Evolutionary conservation across 139 green algal species (phyloP), one percentile per base, ranked within the genome.

Genomic region (Chlorella sp.): DNA sequence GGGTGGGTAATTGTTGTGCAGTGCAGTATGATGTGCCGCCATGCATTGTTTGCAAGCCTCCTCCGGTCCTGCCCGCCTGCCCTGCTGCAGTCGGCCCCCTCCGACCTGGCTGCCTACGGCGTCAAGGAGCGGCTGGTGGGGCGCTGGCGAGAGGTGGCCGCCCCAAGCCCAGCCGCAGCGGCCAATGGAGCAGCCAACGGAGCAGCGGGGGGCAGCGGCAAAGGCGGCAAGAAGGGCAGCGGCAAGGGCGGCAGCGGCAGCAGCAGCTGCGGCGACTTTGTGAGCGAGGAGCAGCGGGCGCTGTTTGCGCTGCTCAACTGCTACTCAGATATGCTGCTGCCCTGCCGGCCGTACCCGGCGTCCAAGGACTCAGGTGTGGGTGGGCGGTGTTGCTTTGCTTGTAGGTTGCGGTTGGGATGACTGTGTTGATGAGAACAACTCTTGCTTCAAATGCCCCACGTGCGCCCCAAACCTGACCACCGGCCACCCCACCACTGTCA

Each of bases 241-340:
- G 23, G 47, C n/a, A 32, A 56, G 57, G 15, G 36, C 56, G 5
- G 71, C 28, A 21, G 44, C 38, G 30, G 36, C 26, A 1, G 28
- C 26, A 1, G 28, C 65, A 38, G 36, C n/a, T 23, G 65, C 0
- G 70, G 75, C 4, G 82, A 91, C 81, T 95, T 95, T 85, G 72
- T 60, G 9, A 70, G 18, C 55, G 28, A 25, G 21, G 67, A 83
- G 71, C 94, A 96, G 84, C 84, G 72, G 3, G 81, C 84, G 5
- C 71, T 95, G 5, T 96, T 96, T 72, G 74, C 84, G 6, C 70
- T 93, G 23, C 84, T 94, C 25, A 91, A 84, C 82, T 88, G 75
- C 63, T 95, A 96, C 78, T 62, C 67, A 0, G 94, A 97, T 64
- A 39, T 97, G 21, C 80, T 92, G 32, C 51, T 92, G 36, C 73